phyloP scores from a whole-genome alignment of 345 rosid species.

The Odontarrhena argentea region DNA sequence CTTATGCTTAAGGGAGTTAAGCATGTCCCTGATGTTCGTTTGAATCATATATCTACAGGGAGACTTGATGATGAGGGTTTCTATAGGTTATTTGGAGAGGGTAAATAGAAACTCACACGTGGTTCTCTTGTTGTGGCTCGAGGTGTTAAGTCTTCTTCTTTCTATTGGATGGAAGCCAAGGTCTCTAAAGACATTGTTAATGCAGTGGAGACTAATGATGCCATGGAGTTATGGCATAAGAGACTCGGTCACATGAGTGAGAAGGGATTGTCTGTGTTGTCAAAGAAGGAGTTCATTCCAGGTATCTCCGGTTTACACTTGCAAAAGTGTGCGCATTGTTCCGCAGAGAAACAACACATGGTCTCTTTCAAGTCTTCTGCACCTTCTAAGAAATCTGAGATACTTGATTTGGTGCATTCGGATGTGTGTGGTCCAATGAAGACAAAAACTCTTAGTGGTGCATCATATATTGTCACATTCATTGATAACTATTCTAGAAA shows the following conservation, averaged over 20 bases:
- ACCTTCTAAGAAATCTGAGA: neutral
- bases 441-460: neutral
- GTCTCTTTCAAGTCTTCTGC: neutral
- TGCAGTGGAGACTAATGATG: neutral
- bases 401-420: neutral
- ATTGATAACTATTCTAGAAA: neutral
- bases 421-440: slow-evolving; percentile 1
- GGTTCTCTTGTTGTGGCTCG: too few species aligned
- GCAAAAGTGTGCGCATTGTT: neutral
- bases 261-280: neutral
- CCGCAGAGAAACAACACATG: too few species aligned
- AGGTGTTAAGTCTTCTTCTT: too few species aligned
- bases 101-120: neutral
- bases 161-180: too few species aligned
- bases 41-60: neutral
- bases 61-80: neutral
- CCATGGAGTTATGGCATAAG: neutral
- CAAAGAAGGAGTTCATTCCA: neutral
- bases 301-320: neutral
- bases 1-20: too few species aligned
- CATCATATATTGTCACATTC: too few species aligned
- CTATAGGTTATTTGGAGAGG: neutral
- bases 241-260: neutral
- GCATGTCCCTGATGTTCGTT: too few species aligned
- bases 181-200: neutral